Percentiles rank a stretch among this genome's conserved stretches.
Conservation (phyloP, 2,329 filamentous ascomycete species). For the Elsinoe australis region DNA sequence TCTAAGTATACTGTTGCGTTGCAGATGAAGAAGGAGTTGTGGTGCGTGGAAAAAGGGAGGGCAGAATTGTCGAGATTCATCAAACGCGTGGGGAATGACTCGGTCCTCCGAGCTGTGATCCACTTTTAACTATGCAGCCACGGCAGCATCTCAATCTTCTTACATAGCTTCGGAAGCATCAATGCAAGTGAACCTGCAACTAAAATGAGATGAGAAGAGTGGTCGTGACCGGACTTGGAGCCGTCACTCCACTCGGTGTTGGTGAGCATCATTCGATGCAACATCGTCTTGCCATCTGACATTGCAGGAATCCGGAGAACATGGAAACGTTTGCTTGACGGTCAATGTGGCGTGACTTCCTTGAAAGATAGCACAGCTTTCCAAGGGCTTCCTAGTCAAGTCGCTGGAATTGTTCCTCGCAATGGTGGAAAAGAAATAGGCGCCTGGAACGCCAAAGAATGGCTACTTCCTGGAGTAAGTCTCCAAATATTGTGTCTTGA, state of each 20-base stretch:
- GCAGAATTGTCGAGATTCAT: no score
- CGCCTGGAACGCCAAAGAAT: slow-evolving; percentile 42
- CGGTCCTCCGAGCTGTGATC: no score
- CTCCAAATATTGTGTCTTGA: no score
- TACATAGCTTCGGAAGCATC: neutral
- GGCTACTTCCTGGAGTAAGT: slow-evolving; percentile 38
- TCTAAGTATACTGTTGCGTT: neutral
- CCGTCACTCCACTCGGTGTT: slow-evolving; percentile 37
- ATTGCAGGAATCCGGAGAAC: slow-evolving; percentile 57
- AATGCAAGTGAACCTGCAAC: neutral
- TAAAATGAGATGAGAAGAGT: slow-evolving; percentile 43
- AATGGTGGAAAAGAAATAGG: slow-evolving; percentile 38
- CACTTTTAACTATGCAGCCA: no score
- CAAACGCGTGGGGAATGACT: no score
- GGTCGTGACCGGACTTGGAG: slow-evolving; percentile 44
- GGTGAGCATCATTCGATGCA: slow-evolving; percentile 20
- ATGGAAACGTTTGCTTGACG: slow-evolving; percentile 73
- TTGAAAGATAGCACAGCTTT: slow-evolving; percentile 59
- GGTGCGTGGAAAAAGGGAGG: neutral
- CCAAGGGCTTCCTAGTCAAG: slow-evolving; percentile 67
- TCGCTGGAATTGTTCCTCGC: slow-evolving; percentile 72
- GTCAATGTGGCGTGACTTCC: slow-evolving; percentile 72
- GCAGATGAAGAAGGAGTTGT: neutral
- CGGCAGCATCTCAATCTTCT: no score
- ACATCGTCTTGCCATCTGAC: neutral